phyloP scores from a whole-genome alignment of 257 asterid species.

The Apocynum venetum region DNA sequence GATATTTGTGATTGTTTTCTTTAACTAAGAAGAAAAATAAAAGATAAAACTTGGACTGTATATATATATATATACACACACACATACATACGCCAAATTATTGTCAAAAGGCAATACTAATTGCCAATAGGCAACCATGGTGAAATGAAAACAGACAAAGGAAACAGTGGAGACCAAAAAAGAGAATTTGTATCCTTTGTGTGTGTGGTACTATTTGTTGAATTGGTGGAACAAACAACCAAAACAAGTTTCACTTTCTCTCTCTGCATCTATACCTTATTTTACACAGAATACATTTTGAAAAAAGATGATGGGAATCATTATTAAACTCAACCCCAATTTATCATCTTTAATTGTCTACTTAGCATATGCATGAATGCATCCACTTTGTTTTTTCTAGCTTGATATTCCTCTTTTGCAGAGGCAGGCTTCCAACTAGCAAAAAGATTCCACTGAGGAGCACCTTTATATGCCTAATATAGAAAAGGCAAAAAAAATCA shows the following conservation, averaged over 20 bases:
- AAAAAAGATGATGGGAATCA: neutral
- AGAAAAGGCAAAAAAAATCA: neutral
- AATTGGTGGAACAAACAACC: neutral
- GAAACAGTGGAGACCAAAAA: neutral
- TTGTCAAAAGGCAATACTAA: neutral
- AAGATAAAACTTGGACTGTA: neutral
- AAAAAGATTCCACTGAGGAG: neutral
- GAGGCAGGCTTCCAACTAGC: constrained; percentile 4
- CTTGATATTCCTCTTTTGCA: neutral
- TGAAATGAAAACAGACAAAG: neutral
- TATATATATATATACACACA: no score
- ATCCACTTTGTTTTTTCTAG: neutral
- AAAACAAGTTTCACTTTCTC: neutral
- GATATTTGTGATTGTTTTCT: no score
- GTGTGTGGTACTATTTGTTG: neutral
- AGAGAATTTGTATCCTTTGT: neutral
- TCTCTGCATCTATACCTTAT: constrained; percentile 3
- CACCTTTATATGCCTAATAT: neutral
- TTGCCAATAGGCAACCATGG: neutral
- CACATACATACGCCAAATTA: neutral
- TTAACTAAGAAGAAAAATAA: no score
- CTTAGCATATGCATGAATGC: neutral
- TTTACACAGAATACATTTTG: neutral
- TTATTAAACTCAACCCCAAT: neutral
- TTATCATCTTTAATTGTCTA: neutral